phyloP scores from a whole-genome alignment of 768 basidiomycete genomes.

The Pleurotus platypus region DNA sequence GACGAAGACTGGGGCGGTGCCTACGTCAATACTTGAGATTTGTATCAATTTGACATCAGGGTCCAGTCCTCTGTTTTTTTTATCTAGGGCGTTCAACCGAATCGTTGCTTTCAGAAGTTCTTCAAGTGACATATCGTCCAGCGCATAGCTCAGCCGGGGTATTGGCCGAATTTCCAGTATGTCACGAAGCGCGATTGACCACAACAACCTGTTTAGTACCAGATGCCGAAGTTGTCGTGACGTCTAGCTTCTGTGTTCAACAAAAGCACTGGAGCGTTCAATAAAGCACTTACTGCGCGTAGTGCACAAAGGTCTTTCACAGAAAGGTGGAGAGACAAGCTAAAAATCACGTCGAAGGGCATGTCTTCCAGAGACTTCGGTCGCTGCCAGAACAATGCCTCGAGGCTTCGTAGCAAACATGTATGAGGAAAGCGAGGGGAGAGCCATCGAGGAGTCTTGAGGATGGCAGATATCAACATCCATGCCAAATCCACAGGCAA shows the following conservation, averaged over 20 bases:
- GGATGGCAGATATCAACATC: no score
- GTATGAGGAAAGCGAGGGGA: no score
- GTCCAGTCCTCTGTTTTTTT: not conserved
- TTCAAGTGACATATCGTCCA: not conserved
- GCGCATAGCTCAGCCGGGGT: not conserved
- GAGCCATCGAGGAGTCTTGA: no score
- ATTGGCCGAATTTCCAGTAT: not conserved
- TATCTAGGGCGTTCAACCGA: not conserved
- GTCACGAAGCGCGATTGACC: not conserved
- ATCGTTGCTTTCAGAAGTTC: not conserved
- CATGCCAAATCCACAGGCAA: no score
- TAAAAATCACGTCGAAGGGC: not conserved
- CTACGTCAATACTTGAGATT: not conserved
- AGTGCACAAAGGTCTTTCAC: not conserved
- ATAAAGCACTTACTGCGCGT: not conserved
- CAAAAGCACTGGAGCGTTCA: not conserved
- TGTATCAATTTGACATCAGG: not conserved
- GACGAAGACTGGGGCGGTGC: not conserved
- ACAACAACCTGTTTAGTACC: not conserved
- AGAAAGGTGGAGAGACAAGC: not conserved
- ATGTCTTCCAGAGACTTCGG: not conserved
- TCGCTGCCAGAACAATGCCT: no score
- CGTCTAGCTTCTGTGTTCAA: not conserved
- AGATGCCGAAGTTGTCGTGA: not conserved
- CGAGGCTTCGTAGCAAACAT: no score